phyloP scores from a whole-genome alignment of 495 filamentous ascomycete genomes.

The Apiosordaria backusii region DNA sequence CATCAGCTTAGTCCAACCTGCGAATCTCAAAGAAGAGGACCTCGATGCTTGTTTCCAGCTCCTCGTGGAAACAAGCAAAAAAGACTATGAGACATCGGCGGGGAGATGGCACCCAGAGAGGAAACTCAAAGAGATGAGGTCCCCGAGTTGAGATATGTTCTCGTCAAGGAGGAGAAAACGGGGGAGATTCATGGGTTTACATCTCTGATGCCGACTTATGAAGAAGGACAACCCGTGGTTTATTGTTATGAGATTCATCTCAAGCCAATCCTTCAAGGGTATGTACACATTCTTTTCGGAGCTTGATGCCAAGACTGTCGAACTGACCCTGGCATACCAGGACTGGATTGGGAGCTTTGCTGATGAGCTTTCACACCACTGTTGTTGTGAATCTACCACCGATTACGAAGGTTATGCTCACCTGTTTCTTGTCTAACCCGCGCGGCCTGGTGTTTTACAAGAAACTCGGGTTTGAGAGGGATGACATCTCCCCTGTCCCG shows the following conservation, averaged over 20 bases:
- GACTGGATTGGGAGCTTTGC: constrained; percentile 42
- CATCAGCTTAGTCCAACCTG: constrained; percentile 47
- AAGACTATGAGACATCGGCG: constrained; percentile 62
- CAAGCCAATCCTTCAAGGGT: constrained; percentile 49
- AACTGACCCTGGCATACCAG: constrained; percentile 23
- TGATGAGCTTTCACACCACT: constrained; percentile 44
- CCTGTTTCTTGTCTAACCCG: constrained; percentile 68
- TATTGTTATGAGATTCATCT: constrained; percentile 92
- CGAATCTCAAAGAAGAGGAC: constrained; percentile 47
- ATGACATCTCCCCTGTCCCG: constrained; percentile 62
- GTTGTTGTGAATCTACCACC: constrained; percentile 45
- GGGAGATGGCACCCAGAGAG: constrained; percentile 65
- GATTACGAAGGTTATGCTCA: constrained; percentile 77
- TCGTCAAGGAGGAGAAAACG: constrained; percentile 44
- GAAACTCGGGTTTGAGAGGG: constrained; percentile 61
- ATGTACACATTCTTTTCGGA: constrained; percentile 14
- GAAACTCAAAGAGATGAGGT: constrained; percentile 73
- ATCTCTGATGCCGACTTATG: constrained; percentile 80
- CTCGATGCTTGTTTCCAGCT: constrained; percentile 66
- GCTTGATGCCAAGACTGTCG: background rate
- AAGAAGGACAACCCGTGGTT: constrained; percentile 67
- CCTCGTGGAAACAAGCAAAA: constrained; percentile 63
- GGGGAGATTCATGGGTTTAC: constrained; percentile 58
- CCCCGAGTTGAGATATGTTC: constrained; percentile 67
- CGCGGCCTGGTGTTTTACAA: constrained; percentile 63